Base-by-base conservation (phyloP, 306 rosid genomes). In the Hippophae rhamnoides region DNA sequence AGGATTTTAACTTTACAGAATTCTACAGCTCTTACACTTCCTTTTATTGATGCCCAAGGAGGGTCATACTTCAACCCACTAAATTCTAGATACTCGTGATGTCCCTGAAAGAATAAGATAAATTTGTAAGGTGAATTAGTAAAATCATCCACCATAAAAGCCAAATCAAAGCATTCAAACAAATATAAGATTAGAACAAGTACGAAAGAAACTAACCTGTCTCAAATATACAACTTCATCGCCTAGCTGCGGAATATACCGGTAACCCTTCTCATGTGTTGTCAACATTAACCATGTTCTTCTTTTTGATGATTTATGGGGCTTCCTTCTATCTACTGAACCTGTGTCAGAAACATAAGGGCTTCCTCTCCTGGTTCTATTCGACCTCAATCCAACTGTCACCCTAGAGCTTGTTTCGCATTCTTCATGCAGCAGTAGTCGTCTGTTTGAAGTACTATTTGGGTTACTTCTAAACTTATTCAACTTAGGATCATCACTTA, bases 171-270 rank as follows among this genome's bases (percentile, higher is more conserved):
- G 23, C 43, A 66, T 18, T 18, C 23, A 18, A 18, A 18, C 23
- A 18, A 18, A 18, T 18, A 57, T 41, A 52, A 56, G 6, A 53
- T 43, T n/a, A 55, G 44, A 63, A 38, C 10, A 45, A 70, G 58
- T 62, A 53, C 13, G 18, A 18, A 12, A 66, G 65, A 44, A 64
- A 47, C 78, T 64, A 74, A 86, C 99, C 95, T 93, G 99, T 75
- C 89, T 86, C 78, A 93, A 71, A 84, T 93, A 93, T 49, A 78
- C 89, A 51, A 93, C 95, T 74, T 80, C 95, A 76, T 93, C 99
- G 49, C 95, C 95, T 66, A 75, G 85, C 69, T 93, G 99, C 40
- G 99, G 99, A 69, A 93, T 89, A 76, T 86, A 93, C 70, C 99
- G 76, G 66, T 89, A 84, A 57, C 95, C 95, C 72, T 85, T 88